Conservation (phyloP, 2,329 filamentous ascomycete genomes). For the Fusarium sp. region DNA sequence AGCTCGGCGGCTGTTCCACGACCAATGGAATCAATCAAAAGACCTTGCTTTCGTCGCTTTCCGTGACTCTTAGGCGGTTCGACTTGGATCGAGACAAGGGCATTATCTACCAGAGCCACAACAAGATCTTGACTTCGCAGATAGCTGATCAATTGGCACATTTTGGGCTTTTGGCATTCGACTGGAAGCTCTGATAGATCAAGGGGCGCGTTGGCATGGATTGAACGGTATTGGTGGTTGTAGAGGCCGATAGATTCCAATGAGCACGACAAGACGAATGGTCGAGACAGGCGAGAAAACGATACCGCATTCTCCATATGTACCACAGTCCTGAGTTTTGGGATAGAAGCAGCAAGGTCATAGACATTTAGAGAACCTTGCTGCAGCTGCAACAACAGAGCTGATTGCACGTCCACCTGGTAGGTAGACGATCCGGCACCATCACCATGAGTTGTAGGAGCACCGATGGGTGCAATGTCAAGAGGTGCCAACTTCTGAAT, state of each 20-base stretch:
- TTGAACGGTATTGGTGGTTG: constrained; percentile 77
- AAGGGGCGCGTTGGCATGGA: constrained; percentile 67
- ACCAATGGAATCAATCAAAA: constrained; percentile 82
- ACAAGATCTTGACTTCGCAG: constrained; percentile 77
- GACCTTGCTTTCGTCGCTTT: constrained; percentile 71
- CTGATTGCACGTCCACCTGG: constrained; percentile 74
- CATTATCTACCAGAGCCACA: constrained; percentile 74
- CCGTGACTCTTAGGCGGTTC: constrained; percentile 72
- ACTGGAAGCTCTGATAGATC: constrained; percentile 60
- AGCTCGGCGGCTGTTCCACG: constrained; percentile 68
- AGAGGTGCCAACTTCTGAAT: constrained; percentile 58
- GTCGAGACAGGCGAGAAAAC: constrained; percentile 77
- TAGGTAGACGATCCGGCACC: constrained; percentile 55
- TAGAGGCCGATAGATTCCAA: constrained; percentile 72
- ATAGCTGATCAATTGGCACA: constrained; percentile 70
- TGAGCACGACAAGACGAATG: constrained; percentile 76
- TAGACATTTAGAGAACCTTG: constrained; percentile 71
- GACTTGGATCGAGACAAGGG: constrained; percentile 79
- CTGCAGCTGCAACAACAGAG: constrained; percentile 74
- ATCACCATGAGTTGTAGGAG: constrained; percentile 33
- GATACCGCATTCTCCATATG: constrained; percentile 69
- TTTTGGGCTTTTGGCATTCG: constrained; percentile 54
- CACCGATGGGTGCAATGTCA: constrained; percentile 57
- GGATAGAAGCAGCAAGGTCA: constrained; percentile 74
- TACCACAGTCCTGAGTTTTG: constrained; percentile 71